Percentiles rank a stretch among this genome's conserved stretches.
Evolutionary conservation across 2,329 filamentous ascomycete genomes (phyloP).

Genomic region (Cercospora citrullina): DNA sequence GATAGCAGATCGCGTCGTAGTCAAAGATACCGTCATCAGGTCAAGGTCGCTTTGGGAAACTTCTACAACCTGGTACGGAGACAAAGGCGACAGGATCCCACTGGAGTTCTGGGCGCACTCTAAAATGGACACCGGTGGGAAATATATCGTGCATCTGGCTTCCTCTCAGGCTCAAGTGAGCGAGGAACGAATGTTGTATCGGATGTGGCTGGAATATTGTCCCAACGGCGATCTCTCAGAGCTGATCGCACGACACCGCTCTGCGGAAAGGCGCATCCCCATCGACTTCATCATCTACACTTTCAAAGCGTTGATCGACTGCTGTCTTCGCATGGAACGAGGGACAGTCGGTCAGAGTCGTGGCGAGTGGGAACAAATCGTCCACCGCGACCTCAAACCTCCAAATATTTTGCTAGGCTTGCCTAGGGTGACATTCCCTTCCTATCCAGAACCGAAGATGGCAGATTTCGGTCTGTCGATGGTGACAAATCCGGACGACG

Average conservation of each 20-base stretch:
- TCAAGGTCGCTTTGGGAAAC: background rate
- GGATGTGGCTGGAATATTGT: conserved; percentile 14
- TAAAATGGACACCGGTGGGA: background rate
- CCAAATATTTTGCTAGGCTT: conserved; percentile 27
- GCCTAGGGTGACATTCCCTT: conserved; percentile 3
- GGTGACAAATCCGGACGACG: conserved; percentile 17
- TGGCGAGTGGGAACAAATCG: conserved; percentile 13
- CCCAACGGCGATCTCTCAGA: conserved; percentile 12
- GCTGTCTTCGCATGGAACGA: conserved; percentile 14
- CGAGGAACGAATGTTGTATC: background rate
- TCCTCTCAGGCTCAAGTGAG: background rate
- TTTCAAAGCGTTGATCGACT: conserved; percentile 18
- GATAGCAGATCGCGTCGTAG: conserved; percentile 9
- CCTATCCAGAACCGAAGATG: conserved; percentile 19
- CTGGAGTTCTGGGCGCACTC: conserved; percentile 13
- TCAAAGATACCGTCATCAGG: conserved; percentile 9
- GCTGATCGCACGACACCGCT: background rate
- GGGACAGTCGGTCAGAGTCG: background rate
- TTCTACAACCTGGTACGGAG: conserved; percentile 11
- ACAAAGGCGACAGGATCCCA: background rate
- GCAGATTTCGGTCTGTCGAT: conserved; percentile 27
- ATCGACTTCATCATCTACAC: conserved; percentile 14
- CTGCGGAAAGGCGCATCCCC: background rate
- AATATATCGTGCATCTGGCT: background rate
- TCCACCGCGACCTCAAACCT: conserved; percentile 30